Evolutionary conservation across 148 eudicot genomes (phyloP).

Genomic region (Gaultheria prostrata): DNA sequence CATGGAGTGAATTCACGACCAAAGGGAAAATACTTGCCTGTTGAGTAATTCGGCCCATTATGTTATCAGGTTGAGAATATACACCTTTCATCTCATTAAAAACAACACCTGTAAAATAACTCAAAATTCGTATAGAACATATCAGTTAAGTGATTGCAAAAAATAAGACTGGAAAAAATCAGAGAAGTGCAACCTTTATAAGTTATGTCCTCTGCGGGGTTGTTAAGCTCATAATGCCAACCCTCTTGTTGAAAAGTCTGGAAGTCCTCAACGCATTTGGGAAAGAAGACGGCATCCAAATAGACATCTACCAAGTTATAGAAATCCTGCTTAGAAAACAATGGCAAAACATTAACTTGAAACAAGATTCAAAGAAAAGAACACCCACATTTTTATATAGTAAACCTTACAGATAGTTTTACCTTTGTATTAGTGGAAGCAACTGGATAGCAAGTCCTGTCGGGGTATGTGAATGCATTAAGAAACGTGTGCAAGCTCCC

Average conservation of each 20-base stretch:
- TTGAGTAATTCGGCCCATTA: slow-evolving; percentile 76
- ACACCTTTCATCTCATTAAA: slow-evolving; percentile 99
- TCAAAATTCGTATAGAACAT: not conserved
- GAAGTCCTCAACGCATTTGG: slow-evolving; percentile 80
- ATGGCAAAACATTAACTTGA: not conserved
- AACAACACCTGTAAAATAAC: slow-evolving; percentile 70
- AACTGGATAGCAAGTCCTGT: slow-evolving; percentile 98
- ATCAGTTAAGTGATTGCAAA: not conserved
- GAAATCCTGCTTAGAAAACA: slow-evolving; percentile 63
- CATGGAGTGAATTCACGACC: not conserved
- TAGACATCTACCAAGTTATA: slow-evolving; percentile 98
- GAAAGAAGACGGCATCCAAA: slow-evolving; percentile 96
- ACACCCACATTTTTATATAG: not conserved
- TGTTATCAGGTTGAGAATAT: slow-evolving; percentile 94
- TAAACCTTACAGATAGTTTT: not conserved
- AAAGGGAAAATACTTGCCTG: slow-evolving; percentile 47
- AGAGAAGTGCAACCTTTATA: slow-evolving; percentile 40
- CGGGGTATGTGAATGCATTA: slow-evolving; percentile 97
- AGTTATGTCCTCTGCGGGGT: slow-evolving; percentile 81
- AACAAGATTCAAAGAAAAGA: not conserved
- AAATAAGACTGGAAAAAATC: not conserved
- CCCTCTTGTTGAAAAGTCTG: slow-evolving; percentile 98
- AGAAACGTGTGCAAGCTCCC: slow-evolving; percentile 95
- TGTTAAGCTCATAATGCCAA: slow-evolving; percentile 96
- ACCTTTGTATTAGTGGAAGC: slow-evolving; percentile 98